These are phyloP conservation scores for Aspergillus novoparasiticus DNA, from an alignment of 2,329 filamentous ascomycete species.

Conservation along the genomic window DNA sequence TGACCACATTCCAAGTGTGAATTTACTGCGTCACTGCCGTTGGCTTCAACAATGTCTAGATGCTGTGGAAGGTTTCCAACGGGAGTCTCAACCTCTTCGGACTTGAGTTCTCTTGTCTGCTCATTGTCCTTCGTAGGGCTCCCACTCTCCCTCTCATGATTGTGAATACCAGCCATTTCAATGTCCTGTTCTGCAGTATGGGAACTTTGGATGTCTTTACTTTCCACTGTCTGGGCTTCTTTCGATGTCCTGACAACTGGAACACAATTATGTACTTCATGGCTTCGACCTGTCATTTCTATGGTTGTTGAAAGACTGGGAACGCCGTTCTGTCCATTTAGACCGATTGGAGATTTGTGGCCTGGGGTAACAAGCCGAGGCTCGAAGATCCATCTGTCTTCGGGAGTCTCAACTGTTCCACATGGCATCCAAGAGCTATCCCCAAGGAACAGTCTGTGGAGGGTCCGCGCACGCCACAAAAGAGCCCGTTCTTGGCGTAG, in stretches of 20 bases:
- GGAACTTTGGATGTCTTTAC: slow-evolving; percentile 12
- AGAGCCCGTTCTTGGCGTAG: slow-evolving; percentile 59
- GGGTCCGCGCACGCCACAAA: slow-evolving; percentile 59
- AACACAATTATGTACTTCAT: slow-evolving; percentile 15
- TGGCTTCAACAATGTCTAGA: slow-evolving; percentile 23
- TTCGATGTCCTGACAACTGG: slow-evolving; percentile 12
- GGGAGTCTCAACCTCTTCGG: slow-evolving; percentile 38
- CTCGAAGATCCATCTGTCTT: slow-evolving; percentile 53
- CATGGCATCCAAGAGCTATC: slow-evolving; percentile 63
- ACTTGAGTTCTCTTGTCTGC: slow-evolving; percentile 31
- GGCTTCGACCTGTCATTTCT: slow-evolving; percentile 10
- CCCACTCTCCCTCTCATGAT: slow-evolving; percentile 13
- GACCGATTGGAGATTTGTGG: slow-evolving; percentile 17
- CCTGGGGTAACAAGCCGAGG: slow-evolving; percentile 29
- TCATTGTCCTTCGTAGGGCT: slow-evolving; percentile 14
- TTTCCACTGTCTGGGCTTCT: slow-evolving; percentile 13
- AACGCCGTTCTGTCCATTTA: slow-evolving; percentile 20
- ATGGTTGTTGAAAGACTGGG: slow-evolving; percentile 14
- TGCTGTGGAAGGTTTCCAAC: slow-evolving; percentile 38
- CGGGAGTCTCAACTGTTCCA: slow-evolving; percentile 53
- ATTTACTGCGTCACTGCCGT: slow-evolving; percentile 16
- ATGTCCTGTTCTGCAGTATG: slow-evolving; percentile 28
- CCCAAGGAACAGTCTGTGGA: slow-evolving; percentile 61
- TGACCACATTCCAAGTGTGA: slow-evolving; percentile 6
- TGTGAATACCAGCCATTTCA: slow-evolving; percentile 36